Evolutionary conservation across 805 yeast genomes (phyloP).

Genomic region (Saccharomyces paradoxus): DNA sequence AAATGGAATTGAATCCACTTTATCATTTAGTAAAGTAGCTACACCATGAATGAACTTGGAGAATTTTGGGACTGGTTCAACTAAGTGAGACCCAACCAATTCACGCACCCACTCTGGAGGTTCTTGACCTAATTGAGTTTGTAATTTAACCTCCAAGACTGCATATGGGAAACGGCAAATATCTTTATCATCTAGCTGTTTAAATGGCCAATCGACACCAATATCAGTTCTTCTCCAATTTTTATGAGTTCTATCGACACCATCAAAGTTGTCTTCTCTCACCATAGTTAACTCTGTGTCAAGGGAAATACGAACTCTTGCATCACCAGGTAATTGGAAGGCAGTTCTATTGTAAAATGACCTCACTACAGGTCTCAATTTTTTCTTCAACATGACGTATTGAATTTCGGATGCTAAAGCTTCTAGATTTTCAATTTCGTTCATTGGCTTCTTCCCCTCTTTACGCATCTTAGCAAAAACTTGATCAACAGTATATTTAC

Average conservation of each 20-base stretch:
- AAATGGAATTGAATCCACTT: constrained; percentile 79
- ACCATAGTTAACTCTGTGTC: constrained; percentile 97
- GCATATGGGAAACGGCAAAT: constrained; percentile 95
- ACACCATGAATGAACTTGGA: constrained; percentile 96
- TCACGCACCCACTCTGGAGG: constrained; percentile 98
- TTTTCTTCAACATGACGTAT: constrained; percentile 75
- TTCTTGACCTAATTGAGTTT: constrained; percentile 96
- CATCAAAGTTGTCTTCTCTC: constrained; percentile 95
- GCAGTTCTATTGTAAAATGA: constrained; percentile 97
- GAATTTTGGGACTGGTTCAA: constrained; percentile 96
- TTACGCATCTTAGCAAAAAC: constrained; percentile 88
- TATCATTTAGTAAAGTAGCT: constrained; percentile 82
- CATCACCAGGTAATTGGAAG: constrained; percentile 98
- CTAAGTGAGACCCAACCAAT: constrained; percentile 82
- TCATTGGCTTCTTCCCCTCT: constrained; percentile 78
- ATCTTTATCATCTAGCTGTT: constrained; percentile 75
- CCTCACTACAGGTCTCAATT: constrained; percentile 87
- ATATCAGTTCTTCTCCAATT: constrained; percentile 99
- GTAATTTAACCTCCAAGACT: constrained; percentile 91
- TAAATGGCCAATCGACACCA: constrained; percentile 94
- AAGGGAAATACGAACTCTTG: constrained; percentile 94
- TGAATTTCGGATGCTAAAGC: constrained; percentile 90
- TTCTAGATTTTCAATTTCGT: constrained; percentile 88
- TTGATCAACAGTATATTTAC: constrained; percentile 78
- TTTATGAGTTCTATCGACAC: constrained; percentile 75